Conservation (phyloP, 306 rosid species). For the Casuarina glauca region DNA sequence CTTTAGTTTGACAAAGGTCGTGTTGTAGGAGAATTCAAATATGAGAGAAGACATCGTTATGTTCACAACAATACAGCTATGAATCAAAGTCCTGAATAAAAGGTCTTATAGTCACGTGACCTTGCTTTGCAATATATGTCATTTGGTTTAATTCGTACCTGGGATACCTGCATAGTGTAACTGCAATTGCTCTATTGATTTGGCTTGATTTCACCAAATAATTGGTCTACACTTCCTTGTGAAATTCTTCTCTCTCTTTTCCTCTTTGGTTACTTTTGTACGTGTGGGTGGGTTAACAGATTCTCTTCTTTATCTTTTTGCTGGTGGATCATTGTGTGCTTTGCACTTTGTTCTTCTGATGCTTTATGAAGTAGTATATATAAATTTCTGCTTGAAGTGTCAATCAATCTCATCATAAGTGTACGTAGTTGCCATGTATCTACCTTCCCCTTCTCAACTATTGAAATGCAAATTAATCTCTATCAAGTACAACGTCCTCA, state of each 20-base stretch:
- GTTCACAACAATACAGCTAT: constrained; percentile 3
- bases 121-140: background rate
- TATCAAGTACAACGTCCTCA: background rate
- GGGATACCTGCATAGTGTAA: background rate
- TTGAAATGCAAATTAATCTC: background rate
- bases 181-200: background rate
- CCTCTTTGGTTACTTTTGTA: background rate
- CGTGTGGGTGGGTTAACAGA: background rate
- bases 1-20: background rate
- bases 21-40: background rate
- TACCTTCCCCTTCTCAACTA: background rate
- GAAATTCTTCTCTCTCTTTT: background rate
- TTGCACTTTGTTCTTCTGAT: no score
- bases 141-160: background rate
- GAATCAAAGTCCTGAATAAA: constrained; percentile 2
- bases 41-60: background rate
- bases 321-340: no score
- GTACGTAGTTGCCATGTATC: background rate
- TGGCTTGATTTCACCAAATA: background rate
- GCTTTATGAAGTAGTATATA: no score
- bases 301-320: no score
- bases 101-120: background rate
- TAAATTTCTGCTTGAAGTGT: background rate
- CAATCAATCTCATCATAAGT: background rate
- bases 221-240: background rate